These are phyloP conservation scores for Schizochytrium sp. DNA, from an alignment of 108 stramenopile genomes.

Conservation along the genomic window DNA sequence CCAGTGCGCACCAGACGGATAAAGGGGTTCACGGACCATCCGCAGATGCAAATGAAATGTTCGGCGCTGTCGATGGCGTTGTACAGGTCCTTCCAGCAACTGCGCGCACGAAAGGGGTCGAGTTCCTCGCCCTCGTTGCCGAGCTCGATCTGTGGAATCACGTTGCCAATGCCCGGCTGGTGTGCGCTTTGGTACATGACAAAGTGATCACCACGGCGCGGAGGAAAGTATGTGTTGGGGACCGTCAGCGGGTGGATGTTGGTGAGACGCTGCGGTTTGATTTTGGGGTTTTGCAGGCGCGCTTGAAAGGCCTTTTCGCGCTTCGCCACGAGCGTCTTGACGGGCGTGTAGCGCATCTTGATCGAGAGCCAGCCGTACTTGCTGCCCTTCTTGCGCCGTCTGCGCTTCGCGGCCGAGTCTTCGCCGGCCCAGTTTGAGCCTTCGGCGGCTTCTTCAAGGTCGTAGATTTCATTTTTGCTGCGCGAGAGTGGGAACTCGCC, in stretches of 20 bases:
- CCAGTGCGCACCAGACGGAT: not conserved
- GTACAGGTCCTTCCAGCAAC: not conserved
- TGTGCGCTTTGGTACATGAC: not conserved
- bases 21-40: not conserved
- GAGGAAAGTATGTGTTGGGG: not conserved
- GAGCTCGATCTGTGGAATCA: constrained; percentile 1
- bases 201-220: not conserved
- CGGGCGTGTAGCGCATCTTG: constrained; percentile 8
- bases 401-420: not conserved
- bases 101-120: not conserved
- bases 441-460: not conserved
- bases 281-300: not conserved
- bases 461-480: not conserved
- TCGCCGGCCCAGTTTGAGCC: not conserved
- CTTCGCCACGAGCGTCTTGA: not conserved
- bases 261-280: not conserved
- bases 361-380: not conserved
- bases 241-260: not conserved
- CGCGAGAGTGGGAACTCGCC: not conserved
- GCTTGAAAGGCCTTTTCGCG: not conserved
- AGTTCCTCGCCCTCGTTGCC: not conserved
- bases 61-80: not conserved
- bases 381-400: not conserved
- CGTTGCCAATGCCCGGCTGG: not conserved
- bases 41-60: not conserved